Evolutionary conservation across 331 rosid species (phyloP).

Genomic region (Saraca asoca): DNA sequence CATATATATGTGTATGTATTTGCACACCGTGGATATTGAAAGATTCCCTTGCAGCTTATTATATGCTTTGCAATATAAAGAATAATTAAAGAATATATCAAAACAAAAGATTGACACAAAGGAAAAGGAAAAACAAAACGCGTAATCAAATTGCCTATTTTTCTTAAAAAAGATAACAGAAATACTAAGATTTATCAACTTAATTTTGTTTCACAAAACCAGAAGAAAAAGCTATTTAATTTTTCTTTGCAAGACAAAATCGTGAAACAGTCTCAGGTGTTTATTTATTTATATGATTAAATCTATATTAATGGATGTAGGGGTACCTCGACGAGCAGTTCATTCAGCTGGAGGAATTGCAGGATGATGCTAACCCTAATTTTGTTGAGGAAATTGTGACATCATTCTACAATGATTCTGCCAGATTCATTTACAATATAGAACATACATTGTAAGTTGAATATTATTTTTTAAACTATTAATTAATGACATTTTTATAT

Average conservation of each 20-base stretch:
- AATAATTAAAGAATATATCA: too few relatives aligned
- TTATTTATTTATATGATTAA: neutral
- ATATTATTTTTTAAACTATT: neutral
- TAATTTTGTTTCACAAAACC: too few relatives aligned
- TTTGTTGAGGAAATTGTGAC: conserved; percentile 82
- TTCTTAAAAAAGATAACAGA: too few relatives aligned
- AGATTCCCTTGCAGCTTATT: neutral
- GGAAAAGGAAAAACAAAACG: too few relatives aligned
- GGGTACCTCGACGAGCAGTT: conserved; percentile 74
- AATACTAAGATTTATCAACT: too few relatives aligned
- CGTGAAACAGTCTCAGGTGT: too few relatives aligned
- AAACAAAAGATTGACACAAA: too few relatives aligned
- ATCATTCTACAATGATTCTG: conserved; percentile 64
- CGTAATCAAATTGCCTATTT: too few relatives aligned
- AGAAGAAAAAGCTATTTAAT: neutral
- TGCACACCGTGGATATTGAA: neutral
- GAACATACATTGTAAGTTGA: conserved; percentile 66
- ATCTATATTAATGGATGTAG: conserved; percentile 36
- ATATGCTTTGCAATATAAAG: too few relatives aligned
- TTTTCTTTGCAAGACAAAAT: neutral
- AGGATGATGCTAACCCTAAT: conserved; percentile 57
- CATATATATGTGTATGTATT: too few relatives aligned
- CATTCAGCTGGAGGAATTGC: conserved; percentile 70
- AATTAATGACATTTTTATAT: neutral
- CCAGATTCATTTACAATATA: conserved; percentile 57